A percentile compares a stretch with the other conserved stretches of the same genome.
Conservation (phyloP, 2,329 filamentous ascomycete genomes). For the Hirsutella minnesotensis region DNA sequence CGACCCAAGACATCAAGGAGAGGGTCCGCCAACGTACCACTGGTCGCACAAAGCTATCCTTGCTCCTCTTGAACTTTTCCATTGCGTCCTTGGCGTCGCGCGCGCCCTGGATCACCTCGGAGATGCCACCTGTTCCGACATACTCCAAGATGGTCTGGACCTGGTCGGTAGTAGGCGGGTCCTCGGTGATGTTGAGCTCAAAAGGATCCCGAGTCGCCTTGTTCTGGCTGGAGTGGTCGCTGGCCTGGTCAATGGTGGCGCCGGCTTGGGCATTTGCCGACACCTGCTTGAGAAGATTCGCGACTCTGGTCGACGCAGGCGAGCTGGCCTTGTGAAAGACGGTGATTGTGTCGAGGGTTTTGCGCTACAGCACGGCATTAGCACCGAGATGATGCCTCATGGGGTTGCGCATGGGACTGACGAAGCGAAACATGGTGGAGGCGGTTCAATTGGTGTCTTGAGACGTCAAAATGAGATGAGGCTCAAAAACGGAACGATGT, state of each 20-base stretch:
- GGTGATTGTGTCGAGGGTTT: constrained; percentile 81
- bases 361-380: constrained; percentile 38
- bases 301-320: constrained; percentile 60
- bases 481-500: not conserved
- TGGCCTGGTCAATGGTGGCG: constrained; percentile 64
- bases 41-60: constrained; percentile 59
- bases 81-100: constrained; percentile 64
- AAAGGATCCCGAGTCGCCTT: constrained; percentile 52
- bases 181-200: constrained; percentile 75
- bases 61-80: constrained; percentile 61
- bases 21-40: constrained; percentile 46
- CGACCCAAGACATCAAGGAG: not conserved
- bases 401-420: constrained; percentile 3
- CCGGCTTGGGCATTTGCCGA: constrained; percentile 56
- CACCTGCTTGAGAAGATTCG: constrained; percentile 68
- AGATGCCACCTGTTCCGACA: constrained; percentile 50
- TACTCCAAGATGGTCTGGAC: constrained; percentile 77
- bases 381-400: constrained; percentile 7
- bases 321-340: constrained; percentile 83
- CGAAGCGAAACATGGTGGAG: constrained; percentile 13
- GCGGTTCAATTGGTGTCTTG: not conserved
- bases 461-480: not conserved
- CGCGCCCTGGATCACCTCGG: constrained; percentile 60
- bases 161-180: constrained; percentile 69
- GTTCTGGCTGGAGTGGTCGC: constrained; percentile 50